Percentiles rank a stretch among this genome's conserved stretches.
These are phyloP conservation scores for Pelagomonas calceolata DNA, from an alignment of 108 stramenopile genomes.

Conservation along the genomic window DNA sequence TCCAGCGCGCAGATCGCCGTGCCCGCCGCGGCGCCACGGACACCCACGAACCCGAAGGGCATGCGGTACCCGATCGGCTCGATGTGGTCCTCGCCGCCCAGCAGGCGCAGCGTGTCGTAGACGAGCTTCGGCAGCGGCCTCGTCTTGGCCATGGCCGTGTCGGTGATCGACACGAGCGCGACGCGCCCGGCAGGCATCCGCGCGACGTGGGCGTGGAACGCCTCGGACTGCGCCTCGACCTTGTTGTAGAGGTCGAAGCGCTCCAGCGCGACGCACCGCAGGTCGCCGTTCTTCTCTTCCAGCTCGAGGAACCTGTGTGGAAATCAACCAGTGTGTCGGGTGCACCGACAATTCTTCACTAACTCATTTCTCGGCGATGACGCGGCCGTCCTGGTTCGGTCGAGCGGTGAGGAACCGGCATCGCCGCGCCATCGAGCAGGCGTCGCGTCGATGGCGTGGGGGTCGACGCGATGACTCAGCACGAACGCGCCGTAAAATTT, in stretches of 20 bases:
- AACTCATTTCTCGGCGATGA: no score
- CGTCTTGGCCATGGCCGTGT: conserved; percentile 2
- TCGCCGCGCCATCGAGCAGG: no score
- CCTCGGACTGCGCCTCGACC: no score
- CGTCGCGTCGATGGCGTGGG: no score
- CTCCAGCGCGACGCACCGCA: neutral
- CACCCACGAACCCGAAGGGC: neutral
- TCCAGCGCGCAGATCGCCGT: neutral
- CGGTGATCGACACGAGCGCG: neutral
- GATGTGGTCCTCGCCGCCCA: neutral
- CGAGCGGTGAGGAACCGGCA: no score
- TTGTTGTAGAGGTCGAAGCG: neutral
- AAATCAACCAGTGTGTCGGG: no score
- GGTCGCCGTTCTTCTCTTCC: no score
- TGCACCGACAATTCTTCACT: no score
- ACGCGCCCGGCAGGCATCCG: neutral
- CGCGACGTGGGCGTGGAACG: neutral
- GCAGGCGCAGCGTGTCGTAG: neutral
- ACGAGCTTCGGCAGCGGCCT: neutral
- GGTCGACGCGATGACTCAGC: no score
- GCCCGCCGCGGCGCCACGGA: neutral
- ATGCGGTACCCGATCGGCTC: neutral
- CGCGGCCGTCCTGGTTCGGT: no score
- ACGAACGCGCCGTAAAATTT: no score
- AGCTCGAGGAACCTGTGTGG: no score